Base-by-base conservation (phyloP, 2,329 filamentous ascomycete genomes). In the Beauveria pseudobassiana region DNA sequence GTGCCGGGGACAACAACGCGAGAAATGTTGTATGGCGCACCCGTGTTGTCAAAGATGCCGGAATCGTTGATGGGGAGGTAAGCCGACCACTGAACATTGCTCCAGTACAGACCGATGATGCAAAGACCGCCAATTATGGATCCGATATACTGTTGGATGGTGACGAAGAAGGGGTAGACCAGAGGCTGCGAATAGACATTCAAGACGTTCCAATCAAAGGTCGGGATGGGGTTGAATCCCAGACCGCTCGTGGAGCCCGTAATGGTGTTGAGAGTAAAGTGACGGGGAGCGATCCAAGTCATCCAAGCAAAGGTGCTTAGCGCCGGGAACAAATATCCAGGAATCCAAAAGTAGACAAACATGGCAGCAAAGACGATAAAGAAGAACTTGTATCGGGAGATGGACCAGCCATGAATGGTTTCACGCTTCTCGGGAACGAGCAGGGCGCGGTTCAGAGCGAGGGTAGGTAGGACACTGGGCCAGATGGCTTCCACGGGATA, bases 1-100 rank as follows among this genome's bases (percentile, higher is more conserved):
- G 52, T 55, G 10, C 52, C 52, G 20, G 52, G 52, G 18, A 55
- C 70, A 59, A 86, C 73, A 5, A 86, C 80, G 1, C 71, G 73
- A 0, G 69, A 67, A 3, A 79, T 75, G 10, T 75, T 72, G 63
- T 79, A 81, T 0, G 69, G 65, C 0, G 68, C 73, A 2, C 73
- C 77, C 3, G 75, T 74, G 61, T 82, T 78, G 53, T 77, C 75
- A 46, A 79, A 81, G 22, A 77, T 77, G 0, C 71, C 70, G 1
- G 73, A 75, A 0, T 76, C 77, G 70, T 81, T 81, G 67, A 80
- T 79, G 7, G 79, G 79, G 4, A 82, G 70, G 49, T 78, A 81
- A 0, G 73, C 76, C 0, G 78, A 74, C 61, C 75, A 72, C 64
- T 75, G 76, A 34, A 75, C 75, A 63, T 80, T 80, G 34, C 50